Evolutionary conservation across 2,329 filamentous ascomycete genomes (phyloP), one percentile per base, ranked within the genome.

Genomic region (Cordyceps tenuipes): DNA sequence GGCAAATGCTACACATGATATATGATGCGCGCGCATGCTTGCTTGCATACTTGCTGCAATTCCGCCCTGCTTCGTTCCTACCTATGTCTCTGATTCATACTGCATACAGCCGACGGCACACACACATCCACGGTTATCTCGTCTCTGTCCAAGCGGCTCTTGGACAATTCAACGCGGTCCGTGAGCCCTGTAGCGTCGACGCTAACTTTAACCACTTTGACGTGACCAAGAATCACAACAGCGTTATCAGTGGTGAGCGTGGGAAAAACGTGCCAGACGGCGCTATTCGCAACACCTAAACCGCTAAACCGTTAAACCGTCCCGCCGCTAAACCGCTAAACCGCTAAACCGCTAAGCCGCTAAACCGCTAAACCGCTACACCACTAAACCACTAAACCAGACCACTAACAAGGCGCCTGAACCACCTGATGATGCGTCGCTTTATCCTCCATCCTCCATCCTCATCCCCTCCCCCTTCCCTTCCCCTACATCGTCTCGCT

Each of bases 211-310:
- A 21, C 17, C 19, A 17, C 8, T 17, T 29, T 29, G 29, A 29
- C 29, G 29, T 29, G 7, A 29, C 29, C 5, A 29, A 29, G 29
- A 29, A 29, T 29, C 23, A 23, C 23, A 23, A 23, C 23, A 3
- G 23, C 1, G 29, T 29, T 29, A 29, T 29, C 23, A 23, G 23
- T 23, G 23, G 23, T 46, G 26, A 15, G 10, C 26, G 39, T 7
- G 6, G 39, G 15, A 34, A 60, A 55, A 60, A 60, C 50, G 58
- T 55, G 51, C 55, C 58, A 55, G 58, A 60, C 47, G 50, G 57
- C 49, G 47, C 57, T 54, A 54, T 59, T 59, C 57, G 43, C 49
- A 29, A 39, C 46, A 10, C 41, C 36, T 10, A 31, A 51, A 46
- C 26, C 41, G 4, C 23, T 4, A 3, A 23, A 23, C 23, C n/a